Conservation (phyloP, 345 rosid genomes). For the Lumnitzera littorea region DNA sequence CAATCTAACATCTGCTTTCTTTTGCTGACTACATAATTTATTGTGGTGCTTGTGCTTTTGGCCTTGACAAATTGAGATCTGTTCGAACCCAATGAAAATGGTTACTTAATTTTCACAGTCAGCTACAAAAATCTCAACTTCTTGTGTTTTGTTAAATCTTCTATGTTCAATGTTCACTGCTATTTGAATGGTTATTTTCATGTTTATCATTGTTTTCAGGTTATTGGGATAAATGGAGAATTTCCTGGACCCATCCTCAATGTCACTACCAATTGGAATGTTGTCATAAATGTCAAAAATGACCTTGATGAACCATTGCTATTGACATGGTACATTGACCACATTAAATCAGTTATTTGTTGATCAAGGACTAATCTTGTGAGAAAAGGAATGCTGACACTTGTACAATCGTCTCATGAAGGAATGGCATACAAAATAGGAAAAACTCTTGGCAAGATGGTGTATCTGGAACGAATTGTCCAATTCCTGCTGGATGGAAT, state of each 20-base stretch:
- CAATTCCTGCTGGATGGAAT: slow-evolving; percentile 75
- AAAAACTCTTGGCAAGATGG: slow-evolving; percentile 94
- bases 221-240: slow-evolving; percentile 60
- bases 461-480: slow-evolving; percentile 81
- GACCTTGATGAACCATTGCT: slow-evolving; percentile 66
- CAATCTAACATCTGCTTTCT: too few relatives aligned
- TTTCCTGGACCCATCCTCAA: slow-evolving; percentile 74
- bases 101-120: too few relatives aligned
- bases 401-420: slow-evolving; percentile 11
- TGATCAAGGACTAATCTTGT: slow-evolving; percentile 1
- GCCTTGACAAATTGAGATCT: too few relatives aligned
- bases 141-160: too few relatives aligned
- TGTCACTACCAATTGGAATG: slow-evolving; percentile 70
- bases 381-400: background rate
- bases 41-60: too few relatives aligned
- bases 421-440: slow-evolving; percentile 77
- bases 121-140: too few relatives aligned
- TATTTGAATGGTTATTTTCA: background rate
- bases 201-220: slow-evolving; percentile 22
- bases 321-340: slow-evolving; percentile 54
- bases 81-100: too few relatives aligned
- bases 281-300: slow-evolving; percentile 61
- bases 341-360: background rate
- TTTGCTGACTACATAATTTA: too few relatives aligned
- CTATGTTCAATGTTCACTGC: background rate